Base-by-base conservation (phyloP, 192 early-diverging fungal species). In the Chytriomyces sp. region DNA sequence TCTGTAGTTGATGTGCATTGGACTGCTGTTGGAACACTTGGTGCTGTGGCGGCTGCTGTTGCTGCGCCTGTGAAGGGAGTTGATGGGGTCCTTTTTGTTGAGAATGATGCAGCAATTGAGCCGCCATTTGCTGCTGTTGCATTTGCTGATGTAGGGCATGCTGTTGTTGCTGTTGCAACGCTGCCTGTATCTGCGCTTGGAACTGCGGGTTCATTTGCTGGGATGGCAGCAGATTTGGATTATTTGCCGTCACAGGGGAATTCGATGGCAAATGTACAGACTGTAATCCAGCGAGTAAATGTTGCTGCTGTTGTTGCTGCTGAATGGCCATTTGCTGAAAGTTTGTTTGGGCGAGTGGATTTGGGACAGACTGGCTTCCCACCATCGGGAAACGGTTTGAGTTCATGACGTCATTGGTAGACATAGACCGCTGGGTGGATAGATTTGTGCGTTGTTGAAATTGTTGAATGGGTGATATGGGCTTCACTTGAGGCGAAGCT, bases 301-400 rank as follows among this genome's bases (percentile, higher is more conserved):
- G 53, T 57, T 57, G 53, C 53, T 57, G 53, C 20, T 57, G 53
- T 57, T 57, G 53, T 57, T 57, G 53, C 20, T 57, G 53, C 13
- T 57, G 53, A 57, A 57, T 57, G 13, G 13, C 16, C 16, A 20
- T 20, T 57, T 57, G 53, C 20, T 57, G 53, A 35, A 35, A 35
- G 35, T 35, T 35, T 1, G 35, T 35, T 35, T 35, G 35, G 4
- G 35, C 35, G 35, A 35, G 35, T 35, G 35, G 35, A 35, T 35
- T 35, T 35, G 35, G 35, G 35, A 2, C 35, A 35, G 35, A 35
- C 35, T 35, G 35, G 35, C 35, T 35, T 35, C 35, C 35, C 35
- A 35, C 35, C 35, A 4, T 35, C 35, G 35, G 35, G 35, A 35
- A 35, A 35, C 35, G 35, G 20, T 57, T 57, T 20, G 3, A 20